Evolutionary conservation across 805 yeast genomes (phyloP).

Genomic region (Yarrowia osloensis): DNA sequence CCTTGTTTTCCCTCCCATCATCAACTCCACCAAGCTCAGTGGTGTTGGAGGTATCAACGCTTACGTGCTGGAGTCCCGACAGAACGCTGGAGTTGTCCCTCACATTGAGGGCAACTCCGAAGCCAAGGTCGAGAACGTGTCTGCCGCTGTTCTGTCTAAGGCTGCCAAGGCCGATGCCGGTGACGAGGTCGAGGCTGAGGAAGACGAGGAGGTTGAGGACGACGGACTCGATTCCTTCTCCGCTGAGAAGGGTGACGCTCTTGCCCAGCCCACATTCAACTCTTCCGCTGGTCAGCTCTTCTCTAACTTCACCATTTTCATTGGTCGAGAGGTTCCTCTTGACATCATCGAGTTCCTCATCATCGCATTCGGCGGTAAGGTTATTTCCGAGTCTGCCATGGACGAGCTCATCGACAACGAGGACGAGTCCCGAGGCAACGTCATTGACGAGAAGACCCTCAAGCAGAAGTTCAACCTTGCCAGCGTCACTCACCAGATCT

Average conservation of each 20-base stretch:
- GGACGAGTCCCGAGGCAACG: conserved; percentile 49
- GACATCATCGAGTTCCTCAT: conserved; percentile 88
- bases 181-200: conserved; percentile 39
- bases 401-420: conserved; percentile 64
- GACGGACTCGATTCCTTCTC: conserved; percentile 69
- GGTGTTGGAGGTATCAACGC: conserved; percentile 89
- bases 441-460: conserved; percentile 39
- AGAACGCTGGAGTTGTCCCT: conserved; percentile 35
- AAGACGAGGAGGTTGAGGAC: conserved; percentile 42
- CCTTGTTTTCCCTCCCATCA: conserved; percentile 87
- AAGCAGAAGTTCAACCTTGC: conserved; percentile 54
- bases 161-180: conserved; percentile 44
- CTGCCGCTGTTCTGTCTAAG: conserved; percentile 40
- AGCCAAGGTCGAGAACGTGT: conserved; percentile 36
- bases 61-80: conserved; percentile 63
- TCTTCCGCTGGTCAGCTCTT: conserved; percentile 55
- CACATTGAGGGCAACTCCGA: conserved; percentile 41
- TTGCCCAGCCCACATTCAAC: conserved; percentile 60
- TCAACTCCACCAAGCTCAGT: conserved; percentile 69
- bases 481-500: conserved; percentile 86
- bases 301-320: conserved; percentile 72
- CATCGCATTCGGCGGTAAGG: conserved; percentile 80
- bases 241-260: conserved; percentile 51
- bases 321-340: conserved; percentile 94
- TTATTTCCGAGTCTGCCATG: conserved; percentile 82